Evolutionary conservation across 169 alveolate species (phyloP), one percentile per base, ranked within the genome.

Genomic region (Eimeria acervulina): DNA sequence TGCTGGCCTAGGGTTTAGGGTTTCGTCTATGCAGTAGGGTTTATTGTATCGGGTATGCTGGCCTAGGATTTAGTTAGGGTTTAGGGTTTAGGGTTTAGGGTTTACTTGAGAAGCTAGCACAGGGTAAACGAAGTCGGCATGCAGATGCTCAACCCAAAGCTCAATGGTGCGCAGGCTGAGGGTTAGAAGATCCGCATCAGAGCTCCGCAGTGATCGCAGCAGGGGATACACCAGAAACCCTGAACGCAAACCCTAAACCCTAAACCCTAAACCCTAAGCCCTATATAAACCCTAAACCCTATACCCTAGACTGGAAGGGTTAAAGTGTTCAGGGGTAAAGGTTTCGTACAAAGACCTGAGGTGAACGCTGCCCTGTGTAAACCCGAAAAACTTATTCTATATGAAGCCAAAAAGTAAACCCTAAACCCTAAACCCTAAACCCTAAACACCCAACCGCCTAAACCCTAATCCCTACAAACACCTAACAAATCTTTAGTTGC

Each of bases 91-190:
- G 80, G 80, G 42, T 68, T 68, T 70, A 70, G 81, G 47, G 81
- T 42, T 81, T 51, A 81, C 90, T 33, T 61, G 81, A 10, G 95
- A 36, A n/a, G 97, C 96, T 36, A 96, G 94, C 28, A 96, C 96
- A 6, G 97, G 97, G 88, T 96, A 96, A 38, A 96, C 72, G 88
- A 93, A 96, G 90, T 96, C 97, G 36, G 95, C 97, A 44, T 95
- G 97, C 51, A 96, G 96, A 74, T 96, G 96, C 44, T 96, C 97
- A 4, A 96, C 94, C 97, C 97, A 96, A 38, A 95, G 92, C 59
- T 96, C 97, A 26, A 96, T 76, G 38, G 97, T 96, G 66, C 97
- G 90, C 26, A 96, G 93, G 31, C 97, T 97, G 51, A 85, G 81
- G 12, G 83, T 52, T 83, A 81, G 51, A 85, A 81, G 59, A 74